A percentile compares a stretch with the other conserved stretches of the same genome.
phyloP scores from a whole-genome alignment of 768 basidiomycete genomes.

The Lyophyllum atratum region DNA sequence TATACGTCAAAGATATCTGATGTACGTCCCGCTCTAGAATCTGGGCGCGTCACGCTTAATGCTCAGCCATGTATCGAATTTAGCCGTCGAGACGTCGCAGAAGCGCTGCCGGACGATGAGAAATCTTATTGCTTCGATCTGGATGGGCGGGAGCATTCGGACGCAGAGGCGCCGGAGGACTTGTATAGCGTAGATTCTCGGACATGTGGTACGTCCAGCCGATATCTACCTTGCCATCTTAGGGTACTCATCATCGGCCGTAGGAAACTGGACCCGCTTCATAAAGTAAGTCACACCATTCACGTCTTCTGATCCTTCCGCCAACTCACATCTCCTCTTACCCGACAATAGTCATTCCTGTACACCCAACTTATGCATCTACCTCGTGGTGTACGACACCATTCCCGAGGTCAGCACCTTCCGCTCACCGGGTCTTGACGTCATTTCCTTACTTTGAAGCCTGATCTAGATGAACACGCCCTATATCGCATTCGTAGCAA shows the following conservation, averaged over 20 bases:
- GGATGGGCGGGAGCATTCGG: conserved; percentile 51
- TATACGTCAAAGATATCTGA: conserved; percentile 35
- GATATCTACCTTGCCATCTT: background rate
- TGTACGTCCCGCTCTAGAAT: conserved; percentile 49
- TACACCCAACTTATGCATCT: conserved; percentile 56
- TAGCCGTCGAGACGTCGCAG: conserved; percentile 47
- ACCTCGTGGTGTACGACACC: conserved; percentile 63
- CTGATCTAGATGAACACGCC: conserved; percentile 54
- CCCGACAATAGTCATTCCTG: conserved; percentile 61
- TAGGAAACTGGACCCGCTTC: conserved; percentile 80
- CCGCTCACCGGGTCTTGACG: background rate
- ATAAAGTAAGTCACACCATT: conserved; percentile 52
- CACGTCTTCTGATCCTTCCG: background rate
- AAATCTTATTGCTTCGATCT: conserved; percentile 63
- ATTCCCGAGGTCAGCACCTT: conserved; percentile 48
- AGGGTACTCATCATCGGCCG: background rate
- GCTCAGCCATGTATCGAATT: too few species aligned
- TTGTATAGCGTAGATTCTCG: conserved; percentile 60
- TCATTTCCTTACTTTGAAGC: background rate
- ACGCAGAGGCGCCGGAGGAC: conserved; percentile 30
- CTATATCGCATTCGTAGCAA: conserved; percentile 62
- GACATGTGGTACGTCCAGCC: conserved; percentile 41
- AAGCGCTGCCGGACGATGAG: conserved; percentile 33
- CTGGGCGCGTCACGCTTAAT: background rate
- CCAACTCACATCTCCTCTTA: background rate